Conservation (phyloP, 306 rosid genomes). For the Alnus glutinosa region DNA sequence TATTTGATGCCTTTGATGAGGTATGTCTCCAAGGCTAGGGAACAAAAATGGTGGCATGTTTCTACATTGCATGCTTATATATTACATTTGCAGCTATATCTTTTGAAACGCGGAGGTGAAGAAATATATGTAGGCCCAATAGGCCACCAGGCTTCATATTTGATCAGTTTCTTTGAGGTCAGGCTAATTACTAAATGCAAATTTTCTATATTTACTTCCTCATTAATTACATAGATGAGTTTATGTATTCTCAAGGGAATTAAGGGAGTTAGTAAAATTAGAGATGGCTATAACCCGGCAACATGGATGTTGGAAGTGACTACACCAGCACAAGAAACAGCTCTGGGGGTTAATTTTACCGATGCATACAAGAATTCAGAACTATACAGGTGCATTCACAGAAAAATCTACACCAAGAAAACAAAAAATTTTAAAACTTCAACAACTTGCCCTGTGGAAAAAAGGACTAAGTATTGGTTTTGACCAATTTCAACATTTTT, state of each 20-base stretch:
- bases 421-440: too few relatives aligned
- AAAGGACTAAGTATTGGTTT: too few relatives aligned
- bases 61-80: too few relatives aligned
- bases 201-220: background rate
- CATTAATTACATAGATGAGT: background rate
- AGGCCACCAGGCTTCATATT: conserved; percentile 58
- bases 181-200: background rate
- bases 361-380: conserved; percentile 63
- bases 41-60: too few relatives aligned
- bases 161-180: conserved; percentile 81
- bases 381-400: conserved; percentile 34
- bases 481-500: too few relatives aligned
- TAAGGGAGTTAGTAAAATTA: conserved; percentile 69
- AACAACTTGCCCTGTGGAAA: too few relatives aligned
- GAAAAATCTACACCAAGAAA: too few relatives aligned
- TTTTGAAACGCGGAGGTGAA: conserved; percentile 81
- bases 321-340: conserved; percentile 65
- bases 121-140: conserved; percentile 72
- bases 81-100: conserved; percentile 53
- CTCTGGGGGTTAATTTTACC: conserved; percentile 60
- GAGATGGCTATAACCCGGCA: conserved; percentile 86
- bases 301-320: conserved; percentile 95
- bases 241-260: conserved; percentile 46
- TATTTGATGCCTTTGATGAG: conserved; percentile 95
- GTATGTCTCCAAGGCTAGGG: conserved; percentile 24